Base-by-base conservation (phyloP, 306 rosid species). In the Mimosa bimucronata region DNA sequence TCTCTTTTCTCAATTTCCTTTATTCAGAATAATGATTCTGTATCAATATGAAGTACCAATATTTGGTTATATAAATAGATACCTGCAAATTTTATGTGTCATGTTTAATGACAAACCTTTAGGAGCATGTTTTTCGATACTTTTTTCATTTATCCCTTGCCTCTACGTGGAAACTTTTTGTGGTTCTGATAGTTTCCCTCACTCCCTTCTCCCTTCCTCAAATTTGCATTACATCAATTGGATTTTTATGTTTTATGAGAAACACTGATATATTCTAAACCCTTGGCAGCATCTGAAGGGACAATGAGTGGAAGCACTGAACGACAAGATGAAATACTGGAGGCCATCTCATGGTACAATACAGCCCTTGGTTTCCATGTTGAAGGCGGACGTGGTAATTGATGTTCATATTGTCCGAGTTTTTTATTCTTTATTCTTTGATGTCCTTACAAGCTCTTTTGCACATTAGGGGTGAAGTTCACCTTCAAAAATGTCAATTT, bases 321-420 rank as follows among this genome's bases (percentile, higher is more conserved):
- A 53, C 78, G 66, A 4, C 77, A 78, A 31, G 90, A 73, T 29
- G 97, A 95, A 81, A 74, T 79, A 50, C 87, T 85, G 58, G 92
- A 88, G 82, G 94, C 90, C 53, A 82, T 89, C 73, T 88, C 88
- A 31, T 95, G 99, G 99, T 95, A 95, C 83, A 90, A 92, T 53
- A 86, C 84, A 71, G 90, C 89, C 76, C 96, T 95, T 72, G 96
- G 91, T 73, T 86, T 95, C 71, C 85, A 87, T 76, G 90, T 93
- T 83, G 93, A 91, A 93, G 97, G 92, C 37, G 96, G 97, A 80
- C 87, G 70, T 81, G 99, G 99, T 93, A 93, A 87, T 81, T 82
- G 50, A 53, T 58, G 5, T 71, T 83, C 67, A 46, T 70, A 29
- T 79, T 57, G 40, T 77, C 40, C 38, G 48, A 69, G 45, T 11